These are phyloP conservation scores for Aristolochia fimbriata DNA, from an alignment of 164 flowering plant genomes.

Conservation along the genomic window DNA sequence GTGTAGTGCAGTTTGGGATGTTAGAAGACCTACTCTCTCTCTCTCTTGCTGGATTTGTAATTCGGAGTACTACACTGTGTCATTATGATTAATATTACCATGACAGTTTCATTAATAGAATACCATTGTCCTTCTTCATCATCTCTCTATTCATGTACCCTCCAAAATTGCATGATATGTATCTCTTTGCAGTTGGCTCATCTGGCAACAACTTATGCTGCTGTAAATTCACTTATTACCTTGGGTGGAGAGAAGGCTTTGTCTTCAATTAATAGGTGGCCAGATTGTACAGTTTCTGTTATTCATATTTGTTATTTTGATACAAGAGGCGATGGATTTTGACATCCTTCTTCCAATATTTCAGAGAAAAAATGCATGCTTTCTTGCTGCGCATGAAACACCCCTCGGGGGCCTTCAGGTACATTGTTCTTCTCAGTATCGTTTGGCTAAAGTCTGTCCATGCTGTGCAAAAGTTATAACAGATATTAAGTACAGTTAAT, in stretches of 20 bases:
- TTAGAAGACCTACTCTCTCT: too few species aligned
- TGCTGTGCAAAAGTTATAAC: too few species aligned
- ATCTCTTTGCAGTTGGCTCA: slow-evolving; percentile 65
- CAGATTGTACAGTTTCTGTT: slow-evolving; percentile 14
- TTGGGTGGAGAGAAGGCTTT: slow-evolving; percentile 63
- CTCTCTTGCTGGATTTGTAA: too few species aligned
- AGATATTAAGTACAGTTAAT: too few species aligned
- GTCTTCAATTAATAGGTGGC: slow-evolving; percentile 89
- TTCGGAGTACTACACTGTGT: too few species aligned
- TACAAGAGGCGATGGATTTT: slow-evolving; percentile 1
- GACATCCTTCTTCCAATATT: slow-evolving; percentile 7
- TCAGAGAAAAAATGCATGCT: slow-evolving; percentile 47
- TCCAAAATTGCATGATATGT: background rate
- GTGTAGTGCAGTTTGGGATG: too few species aligned
- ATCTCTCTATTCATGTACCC: too few species aligned
- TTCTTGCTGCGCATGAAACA: slow-evolving; percentile 81
- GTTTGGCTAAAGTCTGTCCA: background rate
- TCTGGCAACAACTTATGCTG: slow-evolving; percentile 97
- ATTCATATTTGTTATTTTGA: background rate
- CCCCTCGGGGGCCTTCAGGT: slow-evolving; percentile 82
- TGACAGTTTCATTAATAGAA: too few species aligned
- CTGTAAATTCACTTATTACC: slow-evolving; percentile 81
- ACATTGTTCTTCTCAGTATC: slow-evolving; percentile 6
- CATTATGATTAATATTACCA: too few species aligned
- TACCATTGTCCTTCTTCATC: too few species aligned